Base-by-base conservation (phyloP, 768 basidiomycete species). In the Trametes maxima region DNA sequence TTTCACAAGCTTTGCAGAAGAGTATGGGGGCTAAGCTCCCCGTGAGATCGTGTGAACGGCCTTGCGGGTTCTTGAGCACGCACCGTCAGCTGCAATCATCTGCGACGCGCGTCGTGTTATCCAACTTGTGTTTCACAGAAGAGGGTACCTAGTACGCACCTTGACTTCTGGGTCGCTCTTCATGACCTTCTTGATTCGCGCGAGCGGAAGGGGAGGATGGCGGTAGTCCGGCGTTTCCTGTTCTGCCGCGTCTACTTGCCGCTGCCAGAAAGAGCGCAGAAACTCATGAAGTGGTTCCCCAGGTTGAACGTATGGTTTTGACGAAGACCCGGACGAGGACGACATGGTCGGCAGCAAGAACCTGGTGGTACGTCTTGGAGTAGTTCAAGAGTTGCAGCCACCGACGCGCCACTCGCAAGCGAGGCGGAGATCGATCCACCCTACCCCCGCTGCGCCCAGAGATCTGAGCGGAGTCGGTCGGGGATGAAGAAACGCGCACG, bases 81-180 rank as follows among this genome's bases (percentile, higher is more conserved):
- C 71, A 92, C 92, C 92, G 75, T 99, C 96, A 59, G 94, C 94
- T 54, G 96, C 94, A 68, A 98, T 98, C 96, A 98, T 98, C 95
- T 67, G 35, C 4, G 8, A 25, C 21, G 6, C 6, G 4, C 13
- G 16, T n/a, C 25, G 1, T 95, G 39, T 24, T 42, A 37, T 43
- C 22, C 10, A 22, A 7, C 33, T 37, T 36, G 43, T 47, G 42
- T 22, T 36, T 36, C 42, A 21, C 36, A 13, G 14, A 8, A 22
- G 42, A 33, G 25, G n/a, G 33, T 47, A 8, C 11, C 49, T 50
- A 48, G 16, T 46, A 71, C 85, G 70, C 72, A 96, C 94, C 85
- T 95, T 95, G 65, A 98, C 94, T 68, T 95, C 94, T 3, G 94
- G 92, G 77, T 95, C 94, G 73, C 90, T 95, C 81, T 98, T 98